These are phyloP conservation scores for Xylaria curta DNA, from an alignment of 495 filamentous ascomycete species.

Conservation along the genomic window DNA sequence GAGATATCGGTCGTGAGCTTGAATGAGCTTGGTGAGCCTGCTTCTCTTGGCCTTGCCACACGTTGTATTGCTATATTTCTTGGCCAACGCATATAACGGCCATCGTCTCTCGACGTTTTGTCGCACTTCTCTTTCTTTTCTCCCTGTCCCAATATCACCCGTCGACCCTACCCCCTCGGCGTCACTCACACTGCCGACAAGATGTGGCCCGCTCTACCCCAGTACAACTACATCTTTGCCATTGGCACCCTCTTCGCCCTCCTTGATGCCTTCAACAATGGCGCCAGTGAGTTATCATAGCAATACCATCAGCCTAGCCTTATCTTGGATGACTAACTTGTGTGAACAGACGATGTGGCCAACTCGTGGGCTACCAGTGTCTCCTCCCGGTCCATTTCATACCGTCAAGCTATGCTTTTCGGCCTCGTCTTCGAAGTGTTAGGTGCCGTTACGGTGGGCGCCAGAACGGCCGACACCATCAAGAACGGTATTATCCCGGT, in stretches of 20 bases:
- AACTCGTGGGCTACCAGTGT: constrained; percentile 76
- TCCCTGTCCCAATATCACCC: constrained; percentile 13
- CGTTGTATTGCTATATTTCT: constrained; percentile 2
- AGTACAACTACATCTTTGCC: constrained; percentile 67
- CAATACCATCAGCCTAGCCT: not conserved
- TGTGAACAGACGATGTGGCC: constrained; percentile 66
- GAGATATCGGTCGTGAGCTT: not conserved
- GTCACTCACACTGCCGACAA: constrained; percentile 6
- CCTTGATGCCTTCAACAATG: constrained; percentile 71
- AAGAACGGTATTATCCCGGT: constrained; percentile 63
- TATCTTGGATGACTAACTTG: not conserved
- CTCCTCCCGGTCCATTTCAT: constrained; percentile 69
- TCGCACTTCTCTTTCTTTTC: not conserved
- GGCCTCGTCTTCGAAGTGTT: constrained; percentile 66
- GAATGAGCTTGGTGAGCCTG: not conserved
- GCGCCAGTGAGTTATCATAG: constrained; percentile 58
- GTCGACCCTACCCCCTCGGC: constrained; percentile 3
- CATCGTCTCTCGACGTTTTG: not conserved
- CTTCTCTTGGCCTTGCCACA: constrained; percentile 9
- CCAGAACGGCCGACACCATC: constrained; percentile 66
- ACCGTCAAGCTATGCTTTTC: constrained; percentile 67
- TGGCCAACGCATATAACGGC: constrained; percentile 13
- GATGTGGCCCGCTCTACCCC: constrained; percentile 50
- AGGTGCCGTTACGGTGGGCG: constrained; percentile 65
- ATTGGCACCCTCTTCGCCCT: constrained; percentile 72